Conservation (phyloP, 129 eudicot species). For the Pseudognaphalium luteoalbum region DNA sequence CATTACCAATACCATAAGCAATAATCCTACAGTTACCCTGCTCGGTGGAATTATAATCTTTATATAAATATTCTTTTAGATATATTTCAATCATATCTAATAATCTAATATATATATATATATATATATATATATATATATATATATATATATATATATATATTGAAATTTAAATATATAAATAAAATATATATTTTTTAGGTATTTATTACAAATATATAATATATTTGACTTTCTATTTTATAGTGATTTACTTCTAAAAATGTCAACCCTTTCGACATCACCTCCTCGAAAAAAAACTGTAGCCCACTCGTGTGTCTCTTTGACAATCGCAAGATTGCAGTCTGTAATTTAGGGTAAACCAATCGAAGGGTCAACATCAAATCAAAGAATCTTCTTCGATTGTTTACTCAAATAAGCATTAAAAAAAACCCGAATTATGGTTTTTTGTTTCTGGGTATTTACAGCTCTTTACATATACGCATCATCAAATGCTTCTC, state of each 20-base stretch:
- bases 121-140: no score
- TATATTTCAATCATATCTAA: no score
- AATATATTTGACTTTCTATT: no score
- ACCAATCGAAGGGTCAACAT: slow-evolving; percentile 28
- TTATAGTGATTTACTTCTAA: not conserved
- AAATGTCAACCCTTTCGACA: slow-evolving; percentile 9
- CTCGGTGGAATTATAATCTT: no score
- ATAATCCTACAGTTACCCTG: no score
- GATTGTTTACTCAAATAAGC: slow-evolving; percentile 11
- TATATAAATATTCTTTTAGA: no score
- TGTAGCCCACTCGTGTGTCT: not conserved
- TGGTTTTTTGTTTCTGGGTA: slow-evolving; percentile 32
- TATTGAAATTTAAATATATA: no score
- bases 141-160: no score
- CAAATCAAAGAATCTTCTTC: slow-evolving; percentile 33
- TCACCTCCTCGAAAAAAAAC: not conserved
- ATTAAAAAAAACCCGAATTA: slow-evolving; percentile 19
- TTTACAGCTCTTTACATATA: slow-evolving; percentile 22
- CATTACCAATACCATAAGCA: no score
- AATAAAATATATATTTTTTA: no score
- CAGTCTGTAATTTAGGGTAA: slow-evolving; percentile 23
- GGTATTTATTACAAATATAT: no score
- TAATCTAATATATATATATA: no score
- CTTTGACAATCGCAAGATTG: slow-evolving; percentile 7
- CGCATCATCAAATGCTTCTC: slow-evolving; percentile 29